Evolutionary conservation across 176 grass and related monocot species (phyloP).

Genomic region (Musa beccarii): DNA sequence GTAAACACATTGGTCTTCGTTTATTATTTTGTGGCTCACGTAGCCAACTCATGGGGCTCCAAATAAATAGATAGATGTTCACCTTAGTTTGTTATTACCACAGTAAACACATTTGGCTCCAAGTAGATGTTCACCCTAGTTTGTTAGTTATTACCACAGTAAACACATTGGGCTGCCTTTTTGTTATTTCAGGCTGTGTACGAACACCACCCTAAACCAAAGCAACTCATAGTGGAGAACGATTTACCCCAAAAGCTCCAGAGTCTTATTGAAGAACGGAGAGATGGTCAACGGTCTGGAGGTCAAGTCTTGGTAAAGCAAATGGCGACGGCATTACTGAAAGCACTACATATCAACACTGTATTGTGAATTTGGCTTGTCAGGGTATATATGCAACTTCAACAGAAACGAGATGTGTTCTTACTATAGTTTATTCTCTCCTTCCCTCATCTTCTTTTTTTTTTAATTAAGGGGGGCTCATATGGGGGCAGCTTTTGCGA

Average conservation of each 20-base stretch:
- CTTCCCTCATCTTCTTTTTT: not conserved
- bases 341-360: conserved; percentile 96
- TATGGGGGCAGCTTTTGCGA: not conserved
- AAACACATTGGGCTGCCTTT: no score
- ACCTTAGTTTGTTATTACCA: no score
- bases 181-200: conserved; percentile 63
- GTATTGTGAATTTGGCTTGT: conserved; percentile 50
- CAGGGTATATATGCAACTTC: not conserved
- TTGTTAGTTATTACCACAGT: no score
- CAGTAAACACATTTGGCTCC: no score
- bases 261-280: conserved; percentile 88
- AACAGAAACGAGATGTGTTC: not conserved
- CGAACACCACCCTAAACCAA: conserved; percentile 94
- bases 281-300: conserved; percentile 75
- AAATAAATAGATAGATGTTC: no score
- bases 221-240: conserved; percentile 97
- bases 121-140: no score
- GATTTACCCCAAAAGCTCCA: conserved; percentile 93
- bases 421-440: not conserved
- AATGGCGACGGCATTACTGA: conserved; percentile 92
- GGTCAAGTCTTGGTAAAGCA: conserved; percentile 92
- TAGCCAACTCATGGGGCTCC: no score
- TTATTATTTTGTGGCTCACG: no score
- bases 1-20: no score
- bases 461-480: not conserved